phyloP scores from a whole-genome alignment of 202 grass and related monocot species.

The Bolboschoenoplectus hybrid region DNA sequence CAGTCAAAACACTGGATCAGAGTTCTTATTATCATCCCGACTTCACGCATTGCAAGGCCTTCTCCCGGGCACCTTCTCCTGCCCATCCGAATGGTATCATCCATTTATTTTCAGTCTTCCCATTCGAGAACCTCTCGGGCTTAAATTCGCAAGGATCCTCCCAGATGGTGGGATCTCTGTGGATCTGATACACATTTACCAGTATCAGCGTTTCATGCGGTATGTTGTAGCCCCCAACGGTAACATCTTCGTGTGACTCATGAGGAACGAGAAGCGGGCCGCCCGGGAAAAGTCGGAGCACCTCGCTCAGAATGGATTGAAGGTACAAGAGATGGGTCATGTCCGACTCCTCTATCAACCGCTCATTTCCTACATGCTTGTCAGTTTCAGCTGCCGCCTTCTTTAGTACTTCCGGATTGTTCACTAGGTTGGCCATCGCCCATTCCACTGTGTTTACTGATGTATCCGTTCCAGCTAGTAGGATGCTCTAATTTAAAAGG shows the following conservation, averaged over 20 bases:
- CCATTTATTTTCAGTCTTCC: not conserved
- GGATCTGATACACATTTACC: slow-evolving; percentile 56
- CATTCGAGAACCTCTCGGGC: slow-evolving; percentile 44
- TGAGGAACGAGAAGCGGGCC: slow-evolving; percentile 55
- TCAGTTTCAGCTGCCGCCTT: slow-evolving; percentile 51
- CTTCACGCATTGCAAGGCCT: slow-evolving; percentile 38
- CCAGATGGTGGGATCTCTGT: slow-evolving; percentile 49
- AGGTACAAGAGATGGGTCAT: slow-evolving; percentile 47
- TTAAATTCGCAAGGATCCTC: slow-evolving; percentile 46
- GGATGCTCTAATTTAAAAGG: not conserved
- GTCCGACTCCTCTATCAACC: slow-evolving; percentile 55
- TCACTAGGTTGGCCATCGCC: slow-evolving; percentile 55
- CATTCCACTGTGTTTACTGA: slow-evolving; percentile 50
- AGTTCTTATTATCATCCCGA: slow-evolving; percentile 41
- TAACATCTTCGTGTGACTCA: slow-evolving; percentile 54
- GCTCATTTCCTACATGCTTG: not conserved
- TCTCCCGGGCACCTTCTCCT: slow-evolving; percentile 57
- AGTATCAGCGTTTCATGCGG: slow-evolving; percentile 49
- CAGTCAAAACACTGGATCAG: slow-evolving; percentile 64
- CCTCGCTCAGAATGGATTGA: slow-evolving; percentile 53
- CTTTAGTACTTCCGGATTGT: slow-evolving; percentile 37
- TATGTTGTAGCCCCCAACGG: slow-evolving; percentile 43
- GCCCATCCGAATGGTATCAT: slow-evolving; percentile 46
- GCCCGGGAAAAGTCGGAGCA: slow-evolving; percentile 48
- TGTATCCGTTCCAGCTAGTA: slow-evolving; percentile 52